Evolutionary conservation across 768 basidiomycete species (phyloP).

Genomic region (Termitomyces heimii): DNA sequence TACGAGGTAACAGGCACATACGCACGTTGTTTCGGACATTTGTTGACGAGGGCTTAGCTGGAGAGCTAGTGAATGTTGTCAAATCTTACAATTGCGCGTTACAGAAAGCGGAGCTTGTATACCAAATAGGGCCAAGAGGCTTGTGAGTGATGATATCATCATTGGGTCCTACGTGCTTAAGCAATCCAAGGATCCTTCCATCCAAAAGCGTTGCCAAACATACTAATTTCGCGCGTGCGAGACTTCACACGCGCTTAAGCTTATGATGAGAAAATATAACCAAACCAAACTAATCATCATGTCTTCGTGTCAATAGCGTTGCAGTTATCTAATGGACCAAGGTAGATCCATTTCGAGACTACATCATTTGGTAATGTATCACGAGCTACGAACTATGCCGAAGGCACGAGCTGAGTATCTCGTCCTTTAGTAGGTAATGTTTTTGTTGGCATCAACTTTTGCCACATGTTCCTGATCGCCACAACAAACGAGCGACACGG

Average conservation of each 20-base stretch:
- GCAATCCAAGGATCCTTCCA: neutral
- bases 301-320: neutral
- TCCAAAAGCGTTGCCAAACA: slow-evolving; percentile 8
- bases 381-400: too few species aligned
- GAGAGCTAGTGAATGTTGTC: slow-evolving; percentile 10
- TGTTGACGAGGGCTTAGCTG: slow-evolving; percentile 1
- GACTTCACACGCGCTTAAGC: slow-evolving; percentile 5
- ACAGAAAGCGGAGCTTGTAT: neutral
- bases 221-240: slow-evolving; percentile 5
- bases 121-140: slow-evolving; percentile 2
- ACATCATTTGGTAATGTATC: neutral
- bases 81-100: slow-evolving; percentile 2
- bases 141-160: slow-evolving; percentile 9
- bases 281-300: slow-evolving; percentile 2
- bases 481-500: neutral
- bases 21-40: slow-evolving; percentile 1
- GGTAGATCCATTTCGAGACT: neutral
- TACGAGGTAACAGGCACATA: neutral
- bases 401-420: too few species aligned
- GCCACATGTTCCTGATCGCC: neutral
- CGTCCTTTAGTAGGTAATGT: too few species aligned
- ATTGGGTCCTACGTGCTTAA: neutral
- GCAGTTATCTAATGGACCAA: neutral
- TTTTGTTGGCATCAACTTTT: too few species aligned
- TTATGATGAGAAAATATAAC: slow-evolving; percentile 14